phyloP scores from a whole-genome alignment of 2,329 filamentous ascomycete genomes.

The Exophiala viscosa region DNA sequence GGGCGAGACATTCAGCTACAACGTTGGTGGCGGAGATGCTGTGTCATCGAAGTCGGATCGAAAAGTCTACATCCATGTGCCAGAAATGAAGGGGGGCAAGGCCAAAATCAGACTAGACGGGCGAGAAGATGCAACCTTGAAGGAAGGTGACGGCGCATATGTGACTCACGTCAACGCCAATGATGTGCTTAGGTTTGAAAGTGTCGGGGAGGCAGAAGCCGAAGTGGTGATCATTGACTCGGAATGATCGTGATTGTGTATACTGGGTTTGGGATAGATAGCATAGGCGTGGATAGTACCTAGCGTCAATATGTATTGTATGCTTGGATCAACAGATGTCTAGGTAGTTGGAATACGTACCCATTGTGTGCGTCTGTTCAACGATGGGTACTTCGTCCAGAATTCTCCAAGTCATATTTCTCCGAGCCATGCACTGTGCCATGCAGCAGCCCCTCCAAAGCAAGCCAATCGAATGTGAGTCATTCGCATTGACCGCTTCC shows the following conservation, averaged over 20 bases:
- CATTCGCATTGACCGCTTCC: too few species aligned
- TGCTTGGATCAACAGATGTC: too few species aligned
- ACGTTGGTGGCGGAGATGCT: constrained; percentile 54
- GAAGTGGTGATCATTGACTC: constrained; percentile 68
- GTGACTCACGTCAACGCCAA: constrained; percentile 62
- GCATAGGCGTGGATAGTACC: too few species aligned
- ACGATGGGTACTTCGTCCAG: too few species aligned
- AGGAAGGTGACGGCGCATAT: constrained; percentile 79
- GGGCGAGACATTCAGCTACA: constrained; percentile 65
- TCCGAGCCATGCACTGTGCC: too few species aligned
- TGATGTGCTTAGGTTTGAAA: constrained; percentile 63
- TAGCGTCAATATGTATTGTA: neutral
- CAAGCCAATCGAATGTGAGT: too few species aligned
- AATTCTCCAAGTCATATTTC: too few species aligned
- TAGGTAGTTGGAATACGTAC: too few species aligned
- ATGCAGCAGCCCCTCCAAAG: too few species aligned
- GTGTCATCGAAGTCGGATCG: constrained; percentile 45
- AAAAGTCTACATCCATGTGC: constrained; percentile 76
- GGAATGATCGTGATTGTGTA: constrained; percentile 38
- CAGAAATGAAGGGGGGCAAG: constrained; percentile 73
- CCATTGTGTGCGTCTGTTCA: too few species aligned
- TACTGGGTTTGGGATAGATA: neutral
- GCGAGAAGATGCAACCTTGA: constrained; percentile 62
- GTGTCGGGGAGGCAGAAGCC: constrained; percentile 63
- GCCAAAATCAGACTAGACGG: constrained; percentile 67